Base-by-base conservation (phyloP, 1,139 yeast genomes). In the Zygosaccharomyces pseudobailii region DNA sequence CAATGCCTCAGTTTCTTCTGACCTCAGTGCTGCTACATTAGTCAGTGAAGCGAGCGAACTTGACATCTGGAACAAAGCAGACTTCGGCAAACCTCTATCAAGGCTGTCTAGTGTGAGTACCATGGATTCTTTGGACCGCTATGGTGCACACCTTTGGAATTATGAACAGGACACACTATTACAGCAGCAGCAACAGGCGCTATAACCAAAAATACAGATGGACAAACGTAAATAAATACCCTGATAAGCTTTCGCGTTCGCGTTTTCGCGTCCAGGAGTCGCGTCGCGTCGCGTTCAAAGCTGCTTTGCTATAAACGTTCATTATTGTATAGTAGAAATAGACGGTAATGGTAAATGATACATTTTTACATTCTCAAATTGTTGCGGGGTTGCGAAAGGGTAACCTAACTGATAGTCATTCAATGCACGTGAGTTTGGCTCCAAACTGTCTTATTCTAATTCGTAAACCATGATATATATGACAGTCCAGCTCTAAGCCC, bases 1-100 rank as follows among this genome's bases (percentile, higher is more conserved):
- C 33, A 55, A 51, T 42, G 40, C 49, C 6, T 57, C 61, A n/a
- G 49, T 57, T 17, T 55, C 52, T 27, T 58, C 62, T 1, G 56
- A 58, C 42, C 39, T 57, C 37, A 57, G 61, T 46, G 47, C 57
- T 10, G 48, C 53, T 21, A 56, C 60, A 5, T 45, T 56, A 24
- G 56, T 54, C 5, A 38, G 43, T 33, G 44, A 33, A 27, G 36
- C 33, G 32, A 32, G 42, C 37, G 43, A 42, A 7, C 34, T 35
- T 13, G 47, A 46, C 13, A 43, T 46, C 24, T 46, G 49, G 49
- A 43, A 42, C 40, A 40, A 24, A 24, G 30, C 34, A 5, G 41
- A 38, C 28, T 9, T 38, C 19, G 17, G 25, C n/a, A 38, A 27
- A 17, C 31, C 41, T 9, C 30, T 38, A 9, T 38, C 41, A 28